Percentiles rank a stretch among this genome's conserved stretches.
Evolutionary conservation across 108 stramenopile species (phyloP).

Genomic region (Pseudonitzschia multistriata): DNA sequence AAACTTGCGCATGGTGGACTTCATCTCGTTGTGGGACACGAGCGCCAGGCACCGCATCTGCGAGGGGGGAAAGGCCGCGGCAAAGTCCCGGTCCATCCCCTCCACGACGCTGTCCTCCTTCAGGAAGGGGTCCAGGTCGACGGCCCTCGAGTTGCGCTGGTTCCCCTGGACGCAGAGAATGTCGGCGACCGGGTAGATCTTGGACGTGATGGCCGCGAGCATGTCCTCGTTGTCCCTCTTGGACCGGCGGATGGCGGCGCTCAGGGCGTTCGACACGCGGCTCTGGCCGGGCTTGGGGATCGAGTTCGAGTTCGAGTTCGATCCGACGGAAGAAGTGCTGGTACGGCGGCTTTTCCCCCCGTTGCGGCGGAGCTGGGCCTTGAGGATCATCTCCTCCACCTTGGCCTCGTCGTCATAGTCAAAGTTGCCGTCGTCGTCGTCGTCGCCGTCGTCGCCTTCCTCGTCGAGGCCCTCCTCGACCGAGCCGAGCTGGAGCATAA

Average conservation of each 20-base stretch:
- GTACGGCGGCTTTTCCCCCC: not conserved
- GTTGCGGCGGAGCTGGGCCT: not conserved
- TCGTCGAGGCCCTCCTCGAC: not conserved
- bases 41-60: constrained; percentile 34
- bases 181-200: not conserved
- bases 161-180: not conserved
- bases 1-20: constrained; percentile 38
- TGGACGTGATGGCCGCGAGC: not conserved
- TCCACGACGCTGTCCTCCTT: not conserved
- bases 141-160: not conserved
- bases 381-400: not conserved
- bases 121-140: not conserved
- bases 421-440: not conserved
- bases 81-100: not conserved
- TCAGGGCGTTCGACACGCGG: not conserved
- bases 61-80: constrained; percentile 14
- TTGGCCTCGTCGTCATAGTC: not conserved
- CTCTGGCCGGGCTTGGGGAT: not conserved
- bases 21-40: constrained; percentile 43
- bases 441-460: not conserved
- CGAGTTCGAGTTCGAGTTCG: not conserved
- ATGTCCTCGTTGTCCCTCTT: not conserved
- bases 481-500: not conserved
- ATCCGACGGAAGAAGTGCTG: not conserved
- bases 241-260: not conserved